These are phyloP conservation scores for Erythrobasidium hasegawianum DNA, from an alignment of 1,284 basidiomycete genomes.

Conservation along the genomic window DNA sequence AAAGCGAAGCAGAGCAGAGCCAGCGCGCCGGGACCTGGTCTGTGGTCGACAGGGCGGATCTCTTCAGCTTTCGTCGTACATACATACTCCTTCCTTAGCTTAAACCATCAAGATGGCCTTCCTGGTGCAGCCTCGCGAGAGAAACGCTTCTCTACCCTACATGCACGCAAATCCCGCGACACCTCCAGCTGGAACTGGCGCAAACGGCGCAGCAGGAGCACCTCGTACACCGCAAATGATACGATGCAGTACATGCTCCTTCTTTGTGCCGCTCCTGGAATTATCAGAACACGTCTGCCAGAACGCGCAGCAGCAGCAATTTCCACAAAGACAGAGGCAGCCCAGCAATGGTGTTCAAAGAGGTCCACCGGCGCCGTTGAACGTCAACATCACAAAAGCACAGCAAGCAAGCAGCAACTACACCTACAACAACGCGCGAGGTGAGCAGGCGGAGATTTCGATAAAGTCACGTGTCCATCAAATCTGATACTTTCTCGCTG, in stretches of 20 bases:
- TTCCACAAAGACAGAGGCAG: not conserved
- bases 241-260: constrained; percentile 27
- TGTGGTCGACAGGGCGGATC: no score
- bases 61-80: no score
- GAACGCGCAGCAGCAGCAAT: not conserved
- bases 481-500: no score
- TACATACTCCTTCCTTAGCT: not conserved
- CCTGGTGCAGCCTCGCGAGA: not conserved
- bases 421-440: no score
- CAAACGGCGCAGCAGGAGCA: not conserved
- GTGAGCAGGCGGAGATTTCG: no score
- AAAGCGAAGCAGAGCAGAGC: no score
- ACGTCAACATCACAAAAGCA: not conserved
- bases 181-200: not conserved
- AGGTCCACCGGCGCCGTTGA: not conserved
- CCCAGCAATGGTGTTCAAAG: not conserved
- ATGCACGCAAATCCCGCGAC: not conserved
- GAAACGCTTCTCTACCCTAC: not conserved
- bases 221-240: constrained; percentile 30
- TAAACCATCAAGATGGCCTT: not conserved
- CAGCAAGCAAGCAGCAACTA: not conserved
- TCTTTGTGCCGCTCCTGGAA: constrained; percentile 18
- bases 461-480: no score
- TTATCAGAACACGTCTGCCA: constrained; percentile 26
- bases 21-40: no score